Percentiles rank a stretch among this genome's conserved stretches.
phyloP scores from a whole-genome alignment of 78 protist genomes.

The Isochrysis galbana region DNA sequence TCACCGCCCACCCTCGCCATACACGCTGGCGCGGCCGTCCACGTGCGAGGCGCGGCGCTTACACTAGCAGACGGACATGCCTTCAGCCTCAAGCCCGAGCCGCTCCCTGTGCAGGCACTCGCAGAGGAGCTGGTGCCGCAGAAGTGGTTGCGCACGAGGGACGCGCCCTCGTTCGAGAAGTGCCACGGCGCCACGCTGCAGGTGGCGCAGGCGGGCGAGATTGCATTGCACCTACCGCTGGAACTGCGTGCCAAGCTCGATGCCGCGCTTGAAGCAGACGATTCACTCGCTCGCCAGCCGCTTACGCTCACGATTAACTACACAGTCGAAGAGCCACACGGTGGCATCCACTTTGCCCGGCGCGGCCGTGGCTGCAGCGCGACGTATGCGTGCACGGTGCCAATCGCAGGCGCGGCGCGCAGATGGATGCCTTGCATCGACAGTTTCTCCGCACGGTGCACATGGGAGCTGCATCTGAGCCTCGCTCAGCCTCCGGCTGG shows the following conservation, averaged over 20 bases:
- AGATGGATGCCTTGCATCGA: not conserved
- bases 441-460: not conserved
- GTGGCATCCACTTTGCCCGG: not conserved
- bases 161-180: not conserved
- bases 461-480: not conserved
- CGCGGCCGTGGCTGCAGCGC: not conserved
- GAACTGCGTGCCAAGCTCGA: not conserved
- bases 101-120: not conserved
- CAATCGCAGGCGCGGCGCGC: not conserved
- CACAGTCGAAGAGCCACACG: not conserved
- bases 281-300: not conserved
- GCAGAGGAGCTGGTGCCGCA: not conserved
- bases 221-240: not conserved
- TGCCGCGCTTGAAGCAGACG: not conserved
- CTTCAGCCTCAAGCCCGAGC: not conserved
- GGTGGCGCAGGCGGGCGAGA: not conserved
- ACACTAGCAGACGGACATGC: not conserved
- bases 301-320: not conserved
- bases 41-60: not conserved
- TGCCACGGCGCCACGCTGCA: not conserved
- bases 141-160: not conserved
- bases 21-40: not conserved
- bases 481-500: not conserved
- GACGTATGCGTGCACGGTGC: not conserved
- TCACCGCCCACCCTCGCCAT: not conserved